Base-by-base conservation (phyloP, 2,329 filamentous ascomycete species). In the Aureobasidium melanogenum region DNA sequence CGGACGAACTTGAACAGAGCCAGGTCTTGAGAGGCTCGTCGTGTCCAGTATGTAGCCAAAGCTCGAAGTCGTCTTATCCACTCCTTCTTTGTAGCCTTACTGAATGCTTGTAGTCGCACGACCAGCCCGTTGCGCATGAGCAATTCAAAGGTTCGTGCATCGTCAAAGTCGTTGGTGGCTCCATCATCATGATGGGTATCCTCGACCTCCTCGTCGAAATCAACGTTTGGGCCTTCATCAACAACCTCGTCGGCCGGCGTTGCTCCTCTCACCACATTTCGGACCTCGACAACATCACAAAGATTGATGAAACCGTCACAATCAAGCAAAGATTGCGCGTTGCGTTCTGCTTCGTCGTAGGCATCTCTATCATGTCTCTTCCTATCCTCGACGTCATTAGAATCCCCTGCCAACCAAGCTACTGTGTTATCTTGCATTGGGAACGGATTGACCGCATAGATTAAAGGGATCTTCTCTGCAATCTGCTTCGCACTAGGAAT, bases 291-390 rank as follows among this genome's bases (percentile, higher is more conserved):
- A 14, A 87, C 79, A 62, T 81, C 77, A 62, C 79, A 80, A 38
- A 88, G 71, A 69, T 88, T 79, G 68, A 89, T 81, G 69, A 85
- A 84, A 9, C 85, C 83, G 63, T 89, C 83, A n/a, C 83, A 76
- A 62, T 82, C 75, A 52, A 79, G 71, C 51, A 87, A 71, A 59
- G 85, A 84, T 64, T 83, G 77, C 32, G 81, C 73, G 66, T 84
- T 84, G 43, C 86, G 78, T 63, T 82, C 75, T 2, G 79, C 76
- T 67, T 88, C 84, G 39, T 82, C 80, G 55, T 78, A 80, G 1
- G 85, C 85, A 66, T 84, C 80, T 61, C 78, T 74, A 65, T 88
- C 85, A 60, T 80, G 80, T 9, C 76, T 70, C 57, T 75, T 72
- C n/a, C 78, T 72, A 44, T 74, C 76, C 54, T 78, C 73, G 10